Conservation (phyloP, 2,329 filamentous ascomycete genomes). For the Xylariomycetidae sp. region DNA sequence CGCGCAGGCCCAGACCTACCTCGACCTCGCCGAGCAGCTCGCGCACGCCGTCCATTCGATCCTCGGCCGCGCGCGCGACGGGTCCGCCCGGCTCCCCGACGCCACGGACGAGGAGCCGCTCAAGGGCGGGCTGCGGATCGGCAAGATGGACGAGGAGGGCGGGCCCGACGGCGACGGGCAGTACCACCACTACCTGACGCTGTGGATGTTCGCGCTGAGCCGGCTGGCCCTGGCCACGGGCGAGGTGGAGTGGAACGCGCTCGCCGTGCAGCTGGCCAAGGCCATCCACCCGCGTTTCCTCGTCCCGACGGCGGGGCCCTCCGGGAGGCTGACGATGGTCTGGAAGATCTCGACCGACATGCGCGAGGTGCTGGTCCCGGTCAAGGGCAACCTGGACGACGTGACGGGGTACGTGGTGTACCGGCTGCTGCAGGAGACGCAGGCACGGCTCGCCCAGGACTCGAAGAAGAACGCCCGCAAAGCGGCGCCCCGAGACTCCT, state of each 20-base stretch:
- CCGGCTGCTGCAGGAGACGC: conserved; percentile 40
- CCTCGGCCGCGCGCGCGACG: conserved; percentile 48
- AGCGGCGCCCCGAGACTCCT: no score
- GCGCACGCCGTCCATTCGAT: conserved; percentile 46
- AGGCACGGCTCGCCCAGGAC: conserved; percentile 14
- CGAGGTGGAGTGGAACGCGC: conserved; percentile 41
- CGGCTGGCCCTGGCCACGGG: conserved; percentile 43
- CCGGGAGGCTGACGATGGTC: conserved; percentile 34
- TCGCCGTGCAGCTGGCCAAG: conserved; percentile 47
- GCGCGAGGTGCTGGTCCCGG: conserved; percentile 38
- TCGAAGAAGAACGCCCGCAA: no score
- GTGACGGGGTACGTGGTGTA: conserved; percentile 50
- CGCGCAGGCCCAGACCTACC: conserved; percentile 33
- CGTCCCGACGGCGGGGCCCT: conserved; percentile 3
- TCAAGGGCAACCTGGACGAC: conserved; percentile 52
- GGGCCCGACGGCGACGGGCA: conserved; percentile 54
- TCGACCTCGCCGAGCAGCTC: conserved; percentile 44
- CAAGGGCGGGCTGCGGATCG: conserved; percentile 52
- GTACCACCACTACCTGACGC: conserved; percentile 57
- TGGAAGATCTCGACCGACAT: conserved; percentile 54
- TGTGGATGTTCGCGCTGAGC: conserved; percentile 61
- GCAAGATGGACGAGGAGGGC: conserved; percentile 45
- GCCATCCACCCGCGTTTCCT: conserved; percentile 51
- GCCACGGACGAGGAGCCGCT: conserved; percentile 49
- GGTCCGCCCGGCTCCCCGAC: conserved; percentile 38